These are phyloP conservation scores for Trichoderma sp. DNA, from an alignment of 2,329 filamentous ascomycete species.

Conservation along the genomic window DNA sequence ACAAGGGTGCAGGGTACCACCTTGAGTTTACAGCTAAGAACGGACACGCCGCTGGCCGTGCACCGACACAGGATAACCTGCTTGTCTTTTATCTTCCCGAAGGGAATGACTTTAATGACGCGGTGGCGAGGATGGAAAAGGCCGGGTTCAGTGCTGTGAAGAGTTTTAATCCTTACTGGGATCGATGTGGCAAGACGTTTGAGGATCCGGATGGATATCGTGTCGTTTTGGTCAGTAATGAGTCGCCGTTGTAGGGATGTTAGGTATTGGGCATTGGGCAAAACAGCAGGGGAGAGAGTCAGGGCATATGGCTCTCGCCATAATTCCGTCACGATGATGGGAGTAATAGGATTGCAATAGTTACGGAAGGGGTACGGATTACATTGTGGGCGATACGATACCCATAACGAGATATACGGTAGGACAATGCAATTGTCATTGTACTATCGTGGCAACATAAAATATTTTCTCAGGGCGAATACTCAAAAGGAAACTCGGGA, in stretches of 20 bases:
- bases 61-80: slow-evolving; percentile 43
- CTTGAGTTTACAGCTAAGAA: slow-evolving; percentile 41
- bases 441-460: not conserved
- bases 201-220: slow-evolving; percentile 46
- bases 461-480: not conserved
- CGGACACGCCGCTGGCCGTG: slow-evolving; percentile 34
- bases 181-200: slow-evolving; percentile 42
- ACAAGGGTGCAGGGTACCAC: slow-evolving; percentile 37
- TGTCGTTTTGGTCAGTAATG: slow-evolving; percentile 38
- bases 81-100: slow-evolving; percentile 43
- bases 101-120: slow-evolving; percentile 27
- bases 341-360: not conserved
- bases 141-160: slow-evolving; percentile 35
- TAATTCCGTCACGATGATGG: not conserved
- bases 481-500: not conserved
- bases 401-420: no score
- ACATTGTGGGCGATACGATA: not conserved
- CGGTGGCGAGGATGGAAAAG: slow-evolving; percentile 34
- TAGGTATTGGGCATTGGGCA: not conserved
- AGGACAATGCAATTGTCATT: not conserved
- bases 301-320: not conserved
- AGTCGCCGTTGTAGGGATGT: not conserved
- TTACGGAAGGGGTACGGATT: not conserved
- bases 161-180: slow-evolving; percentile 45
- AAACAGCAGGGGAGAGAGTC: not conserved